phyloP scores from a whole-genome alignment of 768 basidiomycete genomes.

The button mushroom (Agaricus bisporus) region DNA sequence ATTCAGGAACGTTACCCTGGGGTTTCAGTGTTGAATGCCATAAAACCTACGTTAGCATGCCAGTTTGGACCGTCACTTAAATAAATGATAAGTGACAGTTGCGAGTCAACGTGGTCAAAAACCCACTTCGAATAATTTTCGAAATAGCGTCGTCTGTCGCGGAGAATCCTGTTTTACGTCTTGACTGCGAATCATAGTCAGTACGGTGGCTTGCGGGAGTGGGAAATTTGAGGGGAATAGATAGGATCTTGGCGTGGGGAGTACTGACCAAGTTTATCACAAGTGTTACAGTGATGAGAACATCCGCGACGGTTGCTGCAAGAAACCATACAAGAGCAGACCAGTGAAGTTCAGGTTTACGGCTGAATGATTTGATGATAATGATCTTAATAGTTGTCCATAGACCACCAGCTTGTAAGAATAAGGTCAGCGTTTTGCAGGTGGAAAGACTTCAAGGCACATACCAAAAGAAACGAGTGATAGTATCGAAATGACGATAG shows the following conservation, averaged over 20 bases:
- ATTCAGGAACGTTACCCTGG: neutral
- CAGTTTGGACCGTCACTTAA: slow-evolving; percentile 38
- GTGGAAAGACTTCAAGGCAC: neutral
- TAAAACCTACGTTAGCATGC: slow-evolving; percentile 29
- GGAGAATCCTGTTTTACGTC: slow-evolving; percentile 34
- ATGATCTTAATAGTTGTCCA: slow-evolving; percentile 32
- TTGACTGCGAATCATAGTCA: slow-evolving; percentile 18
- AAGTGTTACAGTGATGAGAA: slow-evolving; percentile 34
- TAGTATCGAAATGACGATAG: slow-evolving; percentile 25
- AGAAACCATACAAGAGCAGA: slow-evolving; percentile 40
- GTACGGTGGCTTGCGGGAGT: neutral
- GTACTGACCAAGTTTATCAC: slow-evolving; percentile 29
- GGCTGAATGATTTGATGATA: slow-evolving; percentile 28
- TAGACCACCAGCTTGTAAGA: slow-evolving; percentile 30
- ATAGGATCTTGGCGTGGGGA: too few species aligned
- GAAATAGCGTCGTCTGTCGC: slow-evolving; percentile 36
- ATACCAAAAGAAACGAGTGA: slow-evolving; percentile 30
- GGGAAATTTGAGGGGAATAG: neutral
- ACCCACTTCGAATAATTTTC: slow-evolving; percentile 27
- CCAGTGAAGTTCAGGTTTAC: slow-evolving; percentile 38
- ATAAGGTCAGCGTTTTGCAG: neutral
- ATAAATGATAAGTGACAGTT: slow-evolving; percentile 8
- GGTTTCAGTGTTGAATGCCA: neutral
- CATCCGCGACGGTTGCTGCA: slow-evolving; percentile 33
- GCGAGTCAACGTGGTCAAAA: neutral